A percentile compares a stretch with the other conserved stretches of the same genome.
Evolutionary conservation across 1,284 basidiomycete species (phyloP).

Genomic region (Rhodotorula sp.): DNA sequence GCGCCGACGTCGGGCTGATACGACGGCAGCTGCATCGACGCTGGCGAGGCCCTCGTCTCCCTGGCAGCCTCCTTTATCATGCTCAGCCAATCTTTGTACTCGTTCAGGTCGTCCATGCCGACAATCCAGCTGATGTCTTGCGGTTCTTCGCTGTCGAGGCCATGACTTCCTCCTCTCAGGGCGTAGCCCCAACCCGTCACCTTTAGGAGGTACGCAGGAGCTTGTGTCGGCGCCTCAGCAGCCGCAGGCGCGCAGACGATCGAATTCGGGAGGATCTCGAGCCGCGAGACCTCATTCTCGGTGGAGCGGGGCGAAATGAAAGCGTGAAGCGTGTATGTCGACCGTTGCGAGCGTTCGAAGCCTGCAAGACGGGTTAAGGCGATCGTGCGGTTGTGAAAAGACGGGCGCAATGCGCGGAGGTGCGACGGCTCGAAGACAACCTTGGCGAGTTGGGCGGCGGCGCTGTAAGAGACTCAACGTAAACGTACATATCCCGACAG

Average conservation of each 20-base stretch:
- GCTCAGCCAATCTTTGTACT: conserved; percentile 16
- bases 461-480: no score
- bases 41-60: neutral
- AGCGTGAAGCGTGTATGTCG: conserved; percentile 4
- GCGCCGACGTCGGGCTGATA: no score
- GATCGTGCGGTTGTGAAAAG: conserved; percentile 1
- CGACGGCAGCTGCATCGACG: no score
- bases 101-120: conserved; percentile 15
- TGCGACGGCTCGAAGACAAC: no score
- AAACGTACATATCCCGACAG: no score
- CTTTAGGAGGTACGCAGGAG: conserved; percentile 4
- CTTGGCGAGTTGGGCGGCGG: no score
- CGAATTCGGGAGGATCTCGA: conserved; percentile 3
- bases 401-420: no score
- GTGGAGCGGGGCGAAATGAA: conserved; percentile 5
- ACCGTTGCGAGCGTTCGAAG: neutral
- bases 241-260: conserved; percentile 18
- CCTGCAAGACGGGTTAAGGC: neutral
- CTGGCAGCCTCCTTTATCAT: conserved; percentile 4
- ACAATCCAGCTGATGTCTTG: conserved; percentile 13
- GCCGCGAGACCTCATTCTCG: conserved; percentile 14
- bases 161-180: neutral
- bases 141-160: neutral
- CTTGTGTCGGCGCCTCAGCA: neutral
- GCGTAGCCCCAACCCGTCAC: neutral